Percentiles rank a stretch among this genome's conserved stretches.
phyloP scores from a whole-genome alignment of 208 protist genomes.

The Acanthamoeba sp. region DNA sequence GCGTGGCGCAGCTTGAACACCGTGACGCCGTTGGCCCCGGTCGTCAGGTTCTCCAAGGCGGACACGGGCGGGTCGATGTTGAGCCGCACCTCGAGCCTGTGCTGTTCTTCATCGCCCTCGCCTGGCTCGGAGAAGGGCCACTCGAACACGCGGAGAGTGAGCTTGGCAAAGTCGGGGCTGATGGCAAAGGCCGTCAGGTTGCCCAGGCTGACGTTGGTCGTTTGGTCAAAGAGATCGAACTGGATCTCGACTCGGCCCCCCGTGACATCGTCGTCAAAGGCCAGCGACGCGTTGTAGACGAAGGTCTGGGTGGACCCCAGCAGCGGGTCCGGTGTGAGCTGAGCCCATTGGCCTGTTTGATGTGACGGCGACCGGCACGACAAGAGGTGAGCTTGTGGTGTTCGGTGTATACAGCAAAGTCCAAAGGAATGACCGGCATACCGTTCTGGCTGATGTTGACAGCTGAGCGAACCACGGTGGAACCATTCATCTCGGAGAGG shows the following conservation, averaged over 20 bases:
- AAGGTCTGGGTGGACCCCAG: neutral
- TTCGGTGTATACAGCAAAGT: neutral
- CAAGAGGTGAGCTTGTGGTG: too few relatives aligned
- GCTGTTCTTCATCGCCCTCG: neutral
- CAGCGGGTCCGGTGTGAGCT: neutral
- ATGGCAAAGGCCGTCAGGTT: conserved; percentile 3
- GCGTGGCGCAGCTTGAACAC: neutral
- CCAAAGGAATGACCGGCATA: neutral
- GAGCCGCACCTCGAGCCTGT: conserved; percentile 1
- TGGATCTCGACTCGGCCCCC: neutral
- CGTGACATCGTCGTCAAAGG: neutral
- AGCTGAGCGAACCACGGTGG: neutral
- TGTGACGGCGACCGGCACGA: neutral
- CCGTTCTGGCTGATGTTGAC: conserved; percentile 23
- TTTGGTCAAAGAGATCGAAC: neutral
- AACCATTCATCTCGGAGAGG: neutral
- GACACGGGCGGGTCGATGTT: conserved; percentile 3
- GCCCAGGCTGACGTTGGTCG: neutral
- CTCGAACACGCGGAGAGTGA: neutral
- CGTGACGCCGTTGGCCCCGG: neutral
- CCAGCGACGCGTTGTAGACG: neutral
- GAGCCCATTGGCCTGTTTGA: neutral
- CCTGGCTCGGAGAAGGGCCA: neutral
- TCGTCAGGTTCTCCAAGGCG: neutral
- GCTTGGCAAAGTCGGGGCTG: conserved; percentile 1